A percentile compares a stretch with the other conserved stretches of the same genome.
phyloP scores from a whole-genome alignment of 2,329 filamentous ascomycete species.

The Penicillium palitans region DNA sequence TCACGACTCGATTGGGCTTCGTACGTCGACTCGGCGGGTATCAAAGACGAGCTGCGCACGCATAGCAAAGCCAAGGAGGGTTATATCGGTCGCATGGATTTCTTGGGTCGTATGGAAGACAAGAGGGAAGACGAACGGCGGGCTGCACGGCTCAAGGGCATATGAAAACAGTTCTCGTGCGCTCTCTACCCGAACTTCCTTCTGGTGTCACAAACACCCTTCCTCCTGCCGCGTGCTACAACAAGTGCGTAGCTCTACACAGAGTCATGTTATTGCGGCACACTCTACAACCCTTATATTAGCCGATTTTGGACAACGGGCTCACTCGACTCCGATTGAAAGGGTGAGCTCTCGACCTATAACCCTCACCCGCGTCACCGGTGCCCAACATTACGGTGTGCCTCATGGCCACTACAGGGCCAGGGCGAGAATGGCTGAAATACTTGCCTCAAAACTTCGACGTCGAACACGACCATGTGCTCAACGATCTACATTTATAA shows the following conservation, averaged over 20 bases:
- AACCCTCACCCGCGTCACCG: not conserved
- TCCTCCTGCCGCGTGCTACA: not conserved
- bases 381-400: not conserved
- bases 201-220: not conserved
- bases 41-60: constrained; percentile 61
- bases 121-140: constrained; percentile 58
- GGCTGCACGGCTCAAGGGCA: constrained; percentile 50
- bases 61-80: constrained; percentile 64
- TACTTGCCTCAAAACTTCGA: not conserved
- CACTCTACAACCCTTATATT: not conserved
- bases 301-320: not conserved
- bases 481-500: not conserved
- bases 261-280: not conserved
- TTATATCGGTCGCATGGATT: constrained; percentile 63
- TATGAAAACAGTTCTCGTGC: constrained; percentile 20
- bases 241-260: not conserved
- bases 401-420: not conserved
- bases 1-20: constrained; percentile 65
- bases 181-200: not conserved
- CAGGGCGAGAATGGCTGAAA: not conserved
- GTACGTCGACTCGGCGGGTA: constrained; percentile 62
- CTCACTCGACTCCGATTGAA: not conserved
- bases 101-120: constrained; percentile 59
- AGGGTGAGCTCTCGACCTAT: not conserved
- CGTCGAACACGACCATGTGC: not conserved